These are phyloP conservation scores for Orbilia javanica DNA, from an alignment of 2,329 filamentous ascomycete genomes.

Conservation along the genomic window DNA sequence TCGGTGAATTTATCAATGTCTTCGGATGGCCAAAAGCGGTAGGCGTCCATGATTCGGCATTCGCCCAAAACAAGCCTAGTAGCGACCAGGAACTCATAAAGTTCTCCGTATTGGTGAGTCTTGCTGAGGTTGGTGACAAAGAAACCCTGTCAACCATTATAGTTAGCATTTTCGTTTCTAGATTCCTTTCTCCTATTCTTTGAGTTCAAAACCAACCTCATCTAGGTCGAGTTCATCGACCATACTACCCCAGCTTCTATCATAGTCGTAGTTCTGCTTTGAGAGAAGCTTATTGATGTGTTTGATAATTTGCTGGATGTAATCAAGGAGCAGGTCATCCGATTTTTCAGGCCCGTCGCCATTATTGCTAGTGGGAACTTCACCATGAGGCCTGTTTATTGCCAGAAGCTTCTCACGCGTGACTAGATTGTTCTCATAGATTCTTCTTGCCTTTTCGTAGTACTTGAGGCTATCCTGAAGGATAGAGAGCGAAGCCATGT, in stretches of 20 bases:
- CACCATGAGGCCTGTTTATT: neutral
- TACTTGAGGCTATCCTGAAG: constrained; percentile 39
- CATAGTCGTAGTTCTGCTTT: constrained; percentile 17
- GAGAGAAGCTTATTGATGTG: constrained; percentile 32
- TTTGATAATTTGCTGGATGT: constrained; percentile 38
- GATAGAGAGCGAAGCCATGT: constrained; percentile 15
- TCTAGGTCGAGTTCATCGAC: constrained; percentile 46
- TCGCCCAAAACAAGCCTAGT: constrained; percentile 24
- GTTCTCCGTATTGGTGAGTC: constrained; percentile 42
- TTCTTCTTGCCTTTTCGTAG: constrained; percentile 38
- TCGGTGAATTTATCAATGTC: constrained; percentile 8
- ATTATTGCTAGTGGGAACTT: neutral
- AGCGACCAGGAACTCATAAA: constrained; percentile 42
- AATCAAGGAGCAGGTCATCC: constrained; percentile 36
- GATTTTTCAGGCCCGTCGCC: neutral
- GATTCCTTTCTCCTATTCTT: no score
- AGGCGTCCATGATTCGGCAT: constrained; percentile 26
- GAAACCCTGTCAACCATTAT: constrained; percentile 18
- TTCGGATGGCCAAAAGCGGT: neutral
- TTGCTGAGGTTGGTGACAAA: constrained; percentile 44
- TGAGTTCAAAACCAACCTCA: constrained; percentile 27
- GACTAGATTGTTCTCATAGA: constrained; percentile 23
- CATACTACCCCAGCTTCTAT: constrained; percentile 41
- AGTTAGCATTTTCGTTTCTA: constrained; percentile 1
- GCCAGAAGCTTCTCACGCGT: neutral